Evolutionary conservation across 352 stramenopile genomes (phyloP), one percentile per base, ranked within the genome.

Genomic region (Pythium scleroteichum): DNA sequence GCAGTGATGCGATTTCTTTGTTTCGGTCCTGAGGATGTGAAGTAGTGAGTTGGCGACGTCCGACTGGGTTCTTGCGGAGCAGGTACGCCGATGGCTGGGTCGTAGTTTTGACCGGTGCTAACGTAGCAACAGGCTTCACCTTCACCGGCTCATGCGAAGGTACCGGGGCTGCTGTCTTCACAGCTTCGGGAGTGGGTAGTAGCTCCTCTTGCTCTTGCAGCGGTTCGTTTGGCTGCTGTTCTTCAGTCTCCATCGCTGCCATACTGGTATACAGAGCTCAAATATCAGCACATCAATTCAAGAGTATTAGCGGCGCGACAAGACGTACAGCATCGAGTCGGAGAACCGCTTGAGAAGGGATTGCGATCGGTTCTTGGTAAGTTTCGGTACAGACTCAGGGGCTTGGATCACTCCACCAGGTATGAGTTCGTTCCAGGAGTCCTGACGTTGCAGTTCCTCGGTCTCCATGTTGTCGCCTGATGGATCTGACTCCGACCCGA

Each of bases 391-490:
- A 8, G 49, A 39, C 29, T 16, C 22, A 4, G 35, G 42, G 1
- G 41, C 17, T 23, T 42, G 23, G 32, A 12, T 20, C 19, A 5
- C 27, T 35, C 29, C 29, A 35, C 29, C 29, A 5, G 10, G 29
- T 35, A 59, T 24, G 12, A 65, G 10, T 16, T 60, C 22, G 27
- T 48, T 64, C 59, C 59, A 69, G n/a, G 61, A 53, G 1, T 48
- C 44, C 27, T 82, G 61, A 6, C 67, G 69, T 14, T 70, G 59
- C 7, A 84, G 67, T 20, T 75, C 72, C 35, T 79, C 73, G n/a
- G 78, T 68, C 41, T 89, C 83, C 62, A 82, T 86, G 63, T 88
- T 82, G 58, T 91, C 79, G 1, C 73, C 78, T 1, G 81, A 92
- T 17, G 79, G 81, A 52, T 93, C 82, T 0, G 83, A 91, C 48